A percentile compares a stretch with the other conserved stretches of the same genome.
These are phyloP conservation scores for Symbiotaphrina buchneri DNA, from an alignment of 495 filamentous ascomycete genomes.

Conservation along the genomic window DNA sequence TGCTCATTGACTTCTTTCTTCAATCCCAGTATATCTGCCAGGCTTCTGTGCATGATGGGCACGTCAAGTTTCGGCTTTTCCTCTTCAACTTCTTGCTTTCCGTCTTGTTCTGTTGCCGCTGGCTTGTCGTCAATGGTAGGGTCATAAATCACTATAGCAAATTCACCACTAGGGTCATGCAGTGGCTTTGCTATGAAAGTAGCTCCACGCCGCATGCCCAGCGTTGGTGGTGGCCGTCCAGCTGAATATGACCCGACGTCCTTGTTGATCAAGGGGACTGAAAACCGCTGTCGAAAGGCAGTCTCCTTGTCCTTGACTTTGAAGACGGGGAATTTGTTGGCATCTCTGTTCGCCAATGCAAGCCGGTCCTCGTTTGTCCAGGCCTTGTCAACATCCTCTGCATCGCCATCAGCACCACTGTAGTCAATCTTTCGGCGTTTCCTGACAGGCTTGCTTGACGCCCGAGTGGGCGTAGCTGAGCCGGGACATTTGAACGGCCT, in stretches of 20 bases:
- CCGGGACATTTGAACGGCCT: conserved; percentile 92
- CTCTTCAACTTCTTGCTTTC: conserved; percentile 28
- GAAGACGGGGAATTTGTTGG: conserved; percentile 78
- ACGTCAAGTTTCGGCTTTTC: conserved; percentile 42
- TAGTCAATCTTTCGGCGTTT: conserved; percentile 87
- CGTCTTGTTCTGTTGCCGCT: conserved; percentile 23
- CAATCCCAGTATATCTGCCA: conserved; percentile 88
- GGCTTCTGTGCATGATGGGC: conserved; percentile 73
- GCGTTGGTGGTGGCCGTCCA: conserved; percentile 55
- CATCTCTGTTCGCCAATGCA: conserved; percentile 68
- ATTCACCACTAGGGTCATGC: conserved; percentile 89
- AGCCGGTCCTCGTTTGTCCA: conserved; percentile 79
- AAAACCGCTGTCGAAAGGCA: conserved; percentile 63
- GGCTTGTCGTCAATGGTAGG: conserved; percentile 80
- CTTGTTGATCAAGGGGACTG: conserved; percentile 74
- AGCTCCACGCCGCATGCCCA: conserved; percentile 68
- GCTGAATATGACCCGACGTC: conserved; percentile 44
- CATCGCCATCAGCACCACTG: conserved; percentile 50
- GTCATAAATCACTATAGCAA: conserved; percentile 90
- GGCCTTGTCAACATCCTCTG: conserved; percentile 49
- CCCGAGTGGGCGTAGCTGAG: conserved; percentile 41
- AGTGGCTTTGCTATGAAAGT: conserved; percentile 76
- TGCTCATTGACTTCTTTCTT: conserved; percentile 69
- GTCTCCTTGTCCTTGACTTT: conserved; percentile 70
- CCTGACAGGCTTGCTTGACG: conserved; percentile 61